Base-by-base conservation (phyloP, 2,329 filamentous ascomycete species). In the Tolypocladium guangdongense region DNA sequence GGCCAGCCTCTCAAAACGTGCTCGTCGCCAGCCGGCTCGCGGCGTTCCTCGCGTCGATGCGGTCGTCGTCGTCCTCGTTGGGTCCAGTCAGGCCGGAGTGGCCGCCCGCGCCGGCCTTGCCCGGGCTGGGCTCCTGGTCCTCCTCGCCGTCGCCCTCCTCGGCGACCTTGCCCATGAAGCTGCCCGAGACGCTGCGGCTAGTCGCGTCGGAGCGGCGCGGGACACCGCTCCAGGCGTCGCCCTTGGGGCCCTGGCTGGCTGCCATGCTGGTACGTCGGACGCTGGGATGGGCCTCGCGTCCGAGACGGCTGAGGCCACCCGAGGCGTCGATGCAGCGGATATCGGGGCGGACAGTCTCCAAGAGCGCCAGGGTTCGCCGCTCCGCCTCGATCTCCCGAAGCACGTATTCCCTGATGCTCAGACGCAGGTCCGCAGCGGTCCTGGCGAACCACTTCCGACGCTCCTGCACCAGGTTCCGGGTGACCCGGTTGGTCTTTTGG, bases 201-300 rank as follows among this genome's bases (percentile, higher is more conserved):
- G 90, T 71, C n/a, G 84, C 85, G 62, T 95, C 89, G 33, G 85
- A 83, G 53, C 88, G 81, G 57, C 93, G 81, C 37, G 91, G 89
- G 32, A 96, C 90, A 54, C 93, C 93, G 63, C 90, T 96, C 93
- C 93, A 99, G 18, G 93, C 87, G 69, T 99, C 93, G n/a, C 93
- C 93, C 73, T 95, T 95, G 50, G 93, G 92, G 0, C 93, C 93
- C 71, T 99, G 93, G 63, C 88, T 93, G 48, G 88, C 88, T 18
- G 88, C 88, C 59, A 96, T 72, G 68, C 83, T 92, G 30, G 85
- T 72, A 56, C 92, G 83, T 52, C 93, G 82, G 55, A 74, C 69
- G 6, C 84, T 73, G 2, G 93, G 92, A 67, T 96, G 90, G 18
- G 87, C 76, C 71, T 99, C 93, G 55, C 93, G 84, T 43, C 93